A percentile compares a stretch with the other conserved stretches of the same genome.
Conservation (phyloP, 495 filamentous ascomycete species). For the Neurospora intermedia region DNA sequence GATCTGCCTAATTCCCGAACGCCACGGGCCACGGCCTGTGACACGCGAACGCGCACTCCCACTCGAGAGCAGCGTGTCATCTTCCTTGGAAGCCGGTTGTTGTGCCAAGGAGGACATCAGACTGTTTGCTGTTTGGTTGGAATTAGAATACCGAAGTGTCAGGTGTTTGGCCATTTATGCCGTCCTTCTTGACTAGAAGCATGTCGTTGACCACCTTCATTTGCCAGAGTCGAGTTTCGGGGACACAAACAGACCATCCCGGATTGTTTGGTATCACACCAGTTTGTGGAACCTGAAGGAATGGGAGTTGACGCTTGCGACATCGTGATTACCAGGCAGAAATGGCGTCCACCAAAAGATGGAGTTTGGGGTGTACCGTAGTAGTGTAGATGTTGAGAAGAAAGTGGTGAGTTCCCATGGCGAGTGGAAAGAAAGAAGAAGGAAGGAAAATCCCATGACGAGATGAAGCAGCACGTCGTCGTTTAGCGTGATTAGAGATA, state of each 20-base stretch:
- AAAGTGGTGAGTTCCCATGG: background rate
- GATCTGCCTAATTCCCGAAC: background rate
- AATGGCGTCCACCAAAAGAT: background rate
- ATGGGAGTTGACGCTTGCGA: too few species aligned
- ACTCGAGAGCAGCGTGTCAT: background rate
- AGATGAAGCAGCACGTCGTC: background rate
- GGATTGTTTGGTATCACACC: background rate
- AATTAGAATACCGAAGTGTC: background rate
- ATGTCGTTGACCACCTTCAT: background rate
- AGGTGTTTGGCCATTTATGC: background rate
- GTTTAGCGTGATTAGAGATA: background rate
- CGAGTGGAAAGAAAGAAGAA: background rate
- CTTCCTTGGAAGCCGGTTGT: background rate
- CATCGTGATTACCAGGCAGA: background rate
- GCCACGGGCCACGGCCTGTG: background rate
- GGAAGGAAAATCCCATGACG: background rate
- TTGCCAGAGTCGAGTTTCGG: background rate
- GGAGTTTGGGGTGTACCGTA: background rate
- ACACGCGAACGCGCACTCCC: background rate
- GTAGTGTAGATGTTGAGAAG: background rate
- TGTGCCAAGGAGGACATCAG: background rate
- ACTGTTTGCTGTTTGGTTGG: background rate
- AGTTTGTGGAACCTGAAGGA: background rate
- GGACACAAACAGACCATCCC: background rate
- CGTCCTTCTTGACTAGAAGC: background rate